phyloP scores from a whole-genome alignment of 148 eudicot genomes.

The Fallopia convolvulus region DNA sequence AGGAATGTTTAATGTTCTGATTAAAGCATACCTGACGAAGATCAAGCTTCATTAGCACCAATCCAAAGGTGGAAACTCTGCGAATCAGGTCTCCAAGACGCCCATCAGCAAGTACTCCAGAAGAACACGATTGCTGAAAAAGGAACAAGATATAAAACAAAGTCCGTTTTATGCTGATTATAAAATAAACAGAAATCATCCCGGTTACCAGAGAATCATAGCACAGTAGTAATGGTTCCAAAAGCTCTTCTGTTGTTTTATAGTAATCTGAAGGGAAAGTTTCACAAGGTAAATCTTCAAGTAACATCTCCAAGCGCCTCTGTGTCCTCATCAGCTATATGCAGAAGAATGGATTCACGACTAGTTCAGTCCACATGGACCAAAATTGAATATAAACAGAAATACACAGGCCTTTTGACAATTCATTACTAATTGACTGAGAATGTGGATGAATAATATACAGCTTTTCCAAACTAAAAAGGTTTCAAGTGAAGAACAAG shows the following conservation, averaged over 20 bases:
- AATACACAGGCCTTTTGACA: not conserved
- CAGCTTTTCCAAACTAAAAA: not conserved
- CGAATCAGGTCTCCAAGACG: constrained; percentile 85
- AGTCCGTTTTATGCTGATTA: not conserved
- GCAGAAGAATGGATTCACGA: not conserved
- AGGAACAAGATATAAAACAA: not conserved
- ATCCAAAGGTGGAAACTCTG: constrained; percentile 79
- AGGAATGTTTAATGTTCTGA: not conserved
- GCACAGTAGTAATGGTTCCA: constrained; percentile 77
- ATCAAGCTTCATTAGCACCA: constrained; percentile 89
- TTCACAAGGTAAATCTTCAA: constrained; percentile 78
- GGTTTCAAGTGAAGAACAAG: not conserved
- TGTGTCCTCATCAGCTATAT: constrained; percentile 70
- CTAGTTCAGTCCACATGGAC: not conserved
- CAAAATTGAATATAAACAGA: not conserved
- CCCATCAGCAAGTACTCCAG: constrained; percentile 90
- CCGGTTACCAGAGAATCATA: constrained; percentile 73
- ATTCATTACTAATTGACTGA: not conserved
- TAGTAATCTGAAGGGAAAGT: constrained; percentile 55
- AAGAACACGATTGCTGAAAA: constrained; percentile 75
- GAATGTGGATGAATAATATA: not conserved
- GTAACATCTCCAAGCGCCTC: constrained; percentile 66
- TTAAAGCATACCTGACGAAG: constrained; percentile 65
- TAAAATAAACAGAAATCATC: not conserved
- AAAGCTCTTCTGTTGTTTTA: constrained; percentile 65